Base-by-base conservation (phyloP, 257 asterid genomes). In the Fraxinus pennsylvanica region DNA sequence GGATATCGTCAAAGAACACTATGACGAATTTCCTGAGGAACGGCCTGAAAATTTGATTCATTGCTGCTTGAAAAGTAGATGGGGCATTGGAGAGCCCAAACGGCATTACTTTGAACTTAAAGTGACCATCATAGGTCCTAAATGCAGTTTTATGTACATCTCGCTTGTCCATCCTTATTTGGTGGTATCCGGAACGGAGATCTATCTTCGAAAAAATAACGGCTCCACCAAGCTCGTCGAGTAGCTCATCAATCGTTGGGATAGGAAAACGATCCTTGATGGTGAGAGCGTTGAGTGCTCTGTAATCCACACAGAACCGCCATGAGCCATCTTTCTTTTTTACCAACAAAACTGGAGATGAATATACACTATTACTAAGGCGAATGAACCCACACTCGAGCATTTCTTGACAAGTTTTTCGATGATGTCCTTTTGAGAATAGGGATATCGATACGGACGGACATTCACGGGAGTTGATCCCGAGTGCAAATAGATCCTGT, bases 51-150 rank as follows among this genome's bases (percentile, higher is more conserved):
- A 29, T 29, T 29, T 29, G 30, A 29, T 29, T 29, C 30, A 29
- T 29, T 29, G 30, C 0, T 29, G 30, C 30, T 10, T 50, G 30
- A 19, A 74, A 74, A 2, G 69, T 74, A 0, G 69, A 74, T 1
- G 30, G 69, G 50, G 47, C 70, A 32, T 74, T 74, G 1, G 68
- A 9, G 1, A 74, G 39, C 1, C 77, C 77, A 13, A 74, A 74
- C 3, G 78, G 33, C 54, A 74, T 74, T 14, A 54, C 78, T 0
- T 68, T 9, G 2, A 77, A 77, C 17, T 77, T 59, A 33, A 17
- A 70, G 14, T 69, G 75, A 0, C 75, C 81, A 0, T 32, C 21
- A 3, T 3, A 10, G 0, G 75, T 68, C 6, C 75, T 59, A n/a
- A 77, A 77, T 2, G 71, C 22, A 1, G 15, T 75, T 63, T 75